Conservation (phyloP, 2,329 filamentous ascomycete species). For the Samsoniella hepiali region DNA sequence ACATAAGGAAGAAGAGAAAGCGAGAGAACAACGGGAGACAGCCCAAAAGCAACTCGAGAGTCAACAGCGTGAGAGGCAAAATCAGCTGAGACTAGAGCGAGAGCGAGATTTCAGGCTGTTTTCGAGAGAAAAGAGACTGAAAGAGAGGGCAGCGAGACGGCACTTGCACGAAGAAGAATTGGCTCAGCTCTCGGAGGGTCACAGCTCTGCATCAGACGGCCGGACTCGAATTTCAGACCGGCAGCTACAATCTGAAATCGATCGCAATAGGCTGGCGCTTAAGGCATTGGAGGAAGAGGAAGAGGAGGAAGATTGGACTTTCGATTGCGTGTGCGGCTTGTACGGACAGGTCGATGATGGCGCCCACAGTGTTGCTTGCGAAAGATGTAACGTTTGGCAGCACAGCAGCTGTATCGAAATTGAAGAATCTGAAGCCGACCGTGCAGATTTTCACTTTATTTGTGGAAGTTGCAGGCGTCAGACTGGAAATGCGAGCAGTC, state of each 20-base stretch:
- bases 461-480: constrained; percentile 74
- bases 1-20: constrained; percentile 69
- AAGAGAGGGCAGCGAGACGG: constrained; percentile 80
- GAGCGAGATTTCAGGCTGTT: constrained; percentile 77
- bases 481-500: constrained; percentile 62
- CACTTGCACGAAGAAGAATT: constrained; percentile 82
- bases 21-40: constrained; percentile 61
- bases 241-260: constrained; percentile 76
- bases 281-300: constrained; percentile 60
- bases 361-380: constrained; percentile 88
- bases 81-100: constrained; percentile 57
- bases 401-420: constrained; percentile 91
- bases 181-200: constrained; percentile 72
- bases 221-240: constrained; percentile 70
- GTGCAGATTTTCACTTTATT: constrained; percentile 82
- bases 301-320: constrained; percentile 87
- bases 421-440: constrained; percentile 72
- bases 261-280: constrained; percentile 73
- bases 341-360: constrained; percentile 94
- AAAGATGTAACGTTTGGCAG: constrained; percentile 93
- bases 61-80: constrained; percentile 64
- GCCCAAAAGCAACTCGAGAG: constrained; percentile 55
- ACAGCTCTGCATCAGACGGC: constrained; percentile 55
- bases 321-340: constrained; percentile 89
- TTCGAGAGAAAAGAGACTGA: constrained; percentile 80